These are phyloP conservation scores for Melampsora larici-populina DNA, from an alignment of 1,284 basidiomycete species.

Conservation along the genomic window DNA sequence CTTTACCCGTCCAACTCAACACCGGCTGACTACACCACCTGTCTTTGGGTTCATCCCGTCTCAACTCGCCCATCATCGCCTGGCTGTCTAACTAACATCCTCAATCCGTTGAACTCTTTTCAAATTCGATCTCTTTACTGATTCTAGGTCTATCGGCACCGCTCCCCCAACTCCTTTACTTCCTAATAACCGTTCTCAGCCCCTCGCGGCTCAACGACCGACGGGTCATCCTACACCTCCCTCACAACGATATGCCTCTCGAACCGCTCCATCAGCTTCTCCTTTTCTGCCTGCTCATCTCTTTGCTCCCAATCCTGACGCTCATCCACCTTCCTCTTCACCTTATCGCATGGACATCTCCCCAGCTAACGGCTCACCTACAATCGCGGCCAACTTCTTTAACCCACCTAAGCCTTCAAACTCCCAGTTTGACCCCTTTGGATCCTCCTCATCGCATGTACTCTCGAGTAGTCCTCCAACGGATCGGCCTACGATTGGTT, in stretches of 20 bases:
- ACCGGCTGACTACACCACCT: neutral
- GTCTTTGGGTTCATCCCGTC: neutral
- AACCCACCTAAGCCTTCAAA: neutral
- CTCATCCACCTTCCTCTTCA: constrained; percentile 33
- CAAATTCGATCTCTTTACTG: neutral
- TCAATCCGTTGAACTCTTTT: neutral
- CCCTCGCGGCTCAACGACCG: neutral
- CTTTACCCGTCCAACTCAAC: neutral
- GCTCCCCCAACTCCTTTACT: constrained; percentile 36
- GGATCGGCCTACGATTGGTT: constrained; percentile 14
- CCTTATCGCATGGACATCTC: constrained; percentile 39
- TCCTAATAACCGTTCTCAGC: neutral
- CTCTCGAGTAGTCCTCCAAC: constrained; percentile 12
- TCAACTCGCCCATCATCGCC: neutral
- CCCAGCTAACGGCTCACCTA: constrained; percentile 1
- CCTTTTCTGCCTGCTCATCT: constrained; percentile 30
- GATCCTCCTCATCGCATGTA: neutral
- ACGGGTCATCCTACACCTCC: constrained; percentile 17
- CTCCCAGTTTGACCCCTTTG: constrained; percentile 27
- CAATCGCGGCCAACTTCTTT: neutral
- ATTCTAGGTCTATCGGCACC: constrained; percentile 34
- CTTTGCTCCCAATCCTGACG: constrained; percentile 36
- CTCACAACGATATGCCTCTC: neutral
- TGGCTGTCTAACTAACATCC: neutral
- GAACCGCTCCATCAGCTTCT: neutral